Base-by-base conservation (phyloP, 2,329 filamentous ascomycete genomes). In the Colletotrichum costaricense region DNA sequence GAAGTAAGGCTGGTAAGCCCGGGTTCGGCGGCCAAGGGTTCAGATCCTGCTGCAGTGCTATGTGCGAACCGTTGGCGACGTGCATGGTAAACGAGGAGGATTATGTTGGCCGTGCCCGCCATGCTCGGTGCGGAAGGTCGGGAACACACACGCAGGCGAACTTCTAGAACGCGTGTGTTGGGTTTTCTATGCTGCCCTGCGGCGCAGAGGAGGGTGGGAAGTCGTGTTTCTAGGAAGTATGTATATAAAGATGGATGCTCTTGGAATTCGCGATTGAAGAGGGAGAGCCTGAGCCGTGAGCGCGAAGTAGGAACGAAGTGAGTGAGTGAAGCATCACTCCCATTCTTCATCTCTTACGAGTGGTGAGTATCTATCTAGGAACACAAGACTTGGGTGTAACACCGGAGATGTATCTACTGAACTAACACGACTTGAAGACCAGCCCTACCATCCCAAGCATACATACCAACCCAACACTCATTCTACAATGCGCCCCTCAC, bases 61-160 rank as follows among this genome's bases (percentile, higher is more conserved):
- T 33, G 24, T n/a, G n/a, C 8, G 5, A 3, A 0, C 11, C 33
- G 33, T 35, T 35, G 33, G 63, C 11, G 14, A 66, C 35, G 26
- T 8, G 63, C 35, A 19, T 28, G 14, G 22, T 56, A 6, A 22
- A 49, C 22, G 28, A 58, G 38, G 22, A n/a, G 24, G 54, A 16
- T 7, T 42, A 42, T 42, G 28, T 14, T 19, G 54, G 60, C 42
- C 42, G 35, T 42, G n/a, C 56, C 57, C 65, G n/a, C 65, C 57
- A 54, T 62, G 19, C 66, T 63, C 12, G 46, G n/a, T 28, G 14
- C 19, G 57, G 56, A 68, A 63, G 66, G 57, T 68, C n/a, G 56
- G 38, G 38, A 42, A 19, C 33, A 35, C 11, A 35, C 3, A 35
- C 14, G 38, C 38, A 7, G 16, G 56, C 30, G 33, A 12, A 26